phyloP scores from a whole-genome alignment of 1,284 basidiomycete species.

The Boletus sp. region DNA sequence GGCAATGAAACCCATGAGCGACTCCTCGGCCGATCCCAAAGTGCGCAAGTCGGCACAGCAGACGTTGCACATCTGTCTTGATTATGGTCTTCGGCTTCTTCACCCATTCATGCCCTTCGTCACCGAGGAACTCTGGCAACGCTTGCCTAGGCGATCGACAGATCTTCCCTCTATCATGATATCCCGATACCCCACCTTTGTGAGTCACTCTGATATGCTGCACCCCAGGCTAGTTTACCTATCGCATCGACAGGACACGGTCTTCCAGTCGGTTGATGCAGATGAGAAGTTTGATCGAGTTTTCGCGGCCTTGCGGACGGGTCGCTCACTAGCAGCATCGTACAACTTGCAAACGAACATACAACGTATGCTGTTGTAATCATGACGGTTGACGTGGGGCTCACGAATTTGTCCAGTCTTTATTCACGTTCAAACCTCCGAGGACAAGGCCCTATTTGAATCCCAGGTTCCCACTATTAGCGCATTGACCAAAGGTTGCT shows the following conservation, averaged over 20 bases:
- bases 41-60: constrained; percentile 85
- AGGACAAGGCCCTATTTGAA: constrained; percentile 63
- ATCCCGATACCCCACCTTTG: constrained; percentile 75
- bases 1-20: constrained; percentile 97
- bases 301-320: constrained; percentile 74
- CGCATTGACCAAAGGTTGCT: constrained; percentile 88
- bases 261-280: constrained; percentile 69
- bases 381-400: neutral
- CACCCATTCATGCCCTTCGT: constrained; percentile 99
- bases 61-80: constrained; percentile 93
- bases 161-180: constrained; percentile 90
- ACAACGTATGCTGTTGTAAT: constrained; percentile 56
- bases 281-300: constrained; percentile 86
- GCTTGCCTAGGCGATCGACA: constrained; percentile 80
- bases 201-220: constrained; percentile 38
- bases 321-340: constrained; percentile 85
- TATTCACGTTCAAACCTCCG: constrained; percentile 67
- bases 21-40: constrained; percentile 61
- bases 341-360: constrained; percentile 90
- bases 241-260: constrained; percentile 45
- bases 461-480: constrained; percentile 74
- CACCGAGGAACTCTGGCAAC: constrained; percentile 98
- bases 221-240: neutral
- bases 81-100: constrained; percentile 83
- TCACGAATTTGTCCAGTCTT: constrained; percentile 55